phyloP scores from a whole-genome alignment of 176 grass and related monocot species.

The Elaeis guineensis region DNA sequence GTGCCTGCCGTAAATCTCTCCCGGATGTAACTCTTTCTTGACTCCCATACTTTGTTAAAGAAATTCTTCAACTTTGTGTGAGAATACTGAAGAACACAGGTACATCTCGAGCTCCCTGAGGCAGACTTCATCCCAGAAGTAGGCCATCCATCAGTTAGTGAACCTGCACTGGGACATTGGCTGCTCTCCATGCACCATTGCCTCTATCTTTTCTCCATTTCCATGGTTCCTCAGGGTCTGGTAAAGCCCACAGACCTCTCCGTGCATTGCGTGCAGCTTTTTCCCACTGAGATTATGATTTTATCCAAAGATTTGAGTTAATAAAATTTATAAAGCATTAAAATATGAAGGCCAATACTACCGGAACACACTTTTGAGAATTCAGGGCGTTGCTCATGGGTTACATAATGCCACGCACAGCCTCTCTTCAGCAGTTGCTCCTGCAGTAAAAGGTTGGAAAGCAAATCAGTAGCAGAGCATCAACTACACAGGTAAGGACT shows the following conservation, averaged over 20 bases:
- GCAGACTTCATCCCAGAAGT: too few relatives aligned
- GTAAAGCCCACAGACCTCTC: too few relatives aligned
- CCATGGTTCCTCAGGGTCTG: not conserved
- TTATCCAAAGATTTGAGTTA: too few relatives aligned
- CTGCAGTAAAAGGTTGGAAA: not conserved
- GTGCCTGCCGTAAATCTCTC: too few relatives aligned
- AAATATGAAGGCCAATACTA: too few relatives aligned
- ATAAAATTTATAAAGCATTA: too few relatives aligned
- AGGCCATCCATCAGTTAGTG: not conserved
- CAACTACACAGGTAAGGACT: not conserved
- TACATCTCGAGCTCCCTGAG: not conserved
- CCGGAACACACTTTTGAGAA: not conserved
- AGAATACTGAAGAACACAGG: not conserved
- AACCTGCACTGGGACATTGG: not conserved
- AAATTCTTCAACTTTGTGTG: too few relatives aligned
- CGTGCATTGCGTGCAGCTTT: not conserved
- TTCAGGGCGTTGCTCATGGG: constrained; percentile 7
- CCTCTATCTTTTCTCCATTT: not conserved
- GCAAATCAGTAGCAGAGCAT: too few relatives aligned
- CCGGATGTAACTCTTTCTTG: too few relatives aligned
- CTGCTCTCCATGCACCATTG: not conserved
- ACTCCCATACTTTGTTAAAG: too few relatives aligned
- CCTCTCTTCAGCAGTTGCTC: constrained; percentile 22
- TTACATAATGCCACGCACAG: constrained; percentile 10
- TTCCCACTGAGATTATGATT: not conserved